Evolutionary conservation across 2,329 filamentous ascomycete species (phyloP), one percentile per base, ranked within the genome.

Genomic region (Dothiorella sarmentorum): DNA sequence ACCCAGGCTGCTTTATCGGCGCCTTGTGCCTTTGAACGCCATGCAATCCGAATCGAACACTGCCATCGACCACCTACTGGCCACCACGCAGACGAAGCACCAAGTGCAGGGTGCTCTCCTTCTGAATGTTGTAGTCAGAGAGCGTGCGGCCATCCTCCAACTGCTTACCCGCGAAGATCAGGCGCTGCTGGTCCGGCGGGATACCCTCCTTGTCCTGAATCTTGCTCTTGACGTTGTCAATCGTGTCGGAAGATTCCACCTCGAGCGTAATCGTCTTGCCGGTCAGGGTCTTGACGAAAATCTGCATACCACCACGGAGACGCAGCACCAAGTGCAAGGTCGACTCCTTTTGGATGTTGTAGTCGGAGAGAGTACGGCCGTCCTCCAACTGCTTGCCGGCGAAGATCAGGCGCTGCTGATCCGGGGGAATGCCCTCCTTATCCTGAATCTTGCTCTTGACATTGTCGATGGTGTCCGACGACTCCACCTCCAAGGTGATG

Each of bases 381-480:
- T 97, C 93, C 76, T 97, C 93, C 3, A 97, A 85, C 74, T 97
- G 92, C 83, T 97, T 97, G 59, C 92, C 93, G 43, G 92, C 92
- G 67, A 97, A 97, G 74, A 97, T 97, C 66, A 97, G 76, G 67
- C 92, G 93, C 80, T 97, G 92, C 78, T 97, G 92, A 72, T 97
- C 92, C 10, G 92, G 92, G 45, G 92, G 93, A 59, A 97, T 97
- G 24, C 92, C 92, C 77, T 97, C 92, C 85, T 97, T 97, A 71
- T 97, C 92, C 76, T 97, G 92, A 42, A 97, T 97, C 84, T 97
- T 97, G 52, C 83, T 86, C 85, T 97, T 97, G 37, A 97, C 92
- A 63, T 96, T 96, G 81, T 96, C 91, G 76, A 96, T 96, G 38
- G 91, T 96, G 68, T 96, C 91, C 0, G 85, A 89, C 15, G 81